A percentile compares a stretch with the other conserved stretches of the same genome.
Evolutionary conservation across 1,284 basidiomycete species (phyloP).

Genomic region (Cryptococcus sp.): DNA sequence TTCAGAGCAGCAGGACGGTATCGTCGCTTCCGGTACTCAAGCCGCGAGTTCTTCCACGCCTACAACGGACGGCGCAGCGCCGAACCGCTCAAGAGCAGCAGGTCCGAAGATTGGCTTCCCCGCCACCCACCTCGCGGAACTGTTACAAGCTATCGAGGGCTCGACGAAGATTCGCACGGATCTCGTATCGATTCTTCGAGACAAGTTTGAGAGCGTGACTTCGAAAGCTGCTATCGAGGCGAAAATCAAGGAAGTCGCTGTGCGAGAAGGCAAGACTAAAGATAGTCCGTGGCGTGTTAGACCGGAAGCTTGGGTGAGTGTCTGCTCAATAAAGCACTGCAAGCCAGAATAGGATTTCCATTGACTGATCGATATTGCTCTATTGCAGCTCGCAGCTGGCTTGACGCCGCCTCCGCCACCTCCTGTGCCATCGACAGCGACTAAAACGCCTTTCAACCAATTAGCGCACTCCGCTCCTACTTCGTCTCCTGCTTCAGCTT

Average conservation of each 20-base stretch:
- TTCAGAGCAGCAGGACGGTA: slow-evolving; percentile 2
- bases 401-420: slow-evolving; percentile 3
- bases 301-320: slow-evolving; percentile 38
- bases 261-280: slow-evolving; percentile 41
- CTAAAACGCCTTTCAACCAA: not conserved
- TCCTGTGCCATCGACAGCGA: not conserved
- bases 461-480: not conserved
- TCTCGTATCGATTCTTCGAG: slow-evolving; percentile 39
- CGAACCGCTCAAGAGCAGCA: slow-evolving; percentile 8
- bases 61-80: not conserved
- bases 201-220: slow-evolving; percentile 39
- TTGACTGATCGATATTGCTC: not conserved
- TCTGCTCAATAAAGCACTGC: not conserved
- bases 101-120: slow-evolving; percentile 46
- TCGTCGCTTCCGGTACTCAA: slow-evolving; percentile 1
- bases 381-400: slow-evolving; percentile 9
- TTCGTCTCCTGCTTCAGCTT: not conserved
- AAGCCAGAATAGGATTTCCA: not conserved
- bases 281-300: slow-evolving; percentile 46
- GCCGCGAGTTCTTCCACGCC: not conserved
- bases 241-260: slow-evolving; percentile 48
- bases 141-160: slow-evolving; percentile 42
- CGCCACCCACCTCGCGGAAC: slow-evolving; percentile 34
- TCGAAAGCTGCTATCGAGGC: slow-evolving; percentile 51
- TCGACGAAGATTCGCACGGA: slow-evolving; percentile 40